Percentiles rank a stretch among this genome's conserved stretches.
Evolutionary conservation across 345 rosid genomes (phyloP).

Genomic region (Viola odorata): DNA sequence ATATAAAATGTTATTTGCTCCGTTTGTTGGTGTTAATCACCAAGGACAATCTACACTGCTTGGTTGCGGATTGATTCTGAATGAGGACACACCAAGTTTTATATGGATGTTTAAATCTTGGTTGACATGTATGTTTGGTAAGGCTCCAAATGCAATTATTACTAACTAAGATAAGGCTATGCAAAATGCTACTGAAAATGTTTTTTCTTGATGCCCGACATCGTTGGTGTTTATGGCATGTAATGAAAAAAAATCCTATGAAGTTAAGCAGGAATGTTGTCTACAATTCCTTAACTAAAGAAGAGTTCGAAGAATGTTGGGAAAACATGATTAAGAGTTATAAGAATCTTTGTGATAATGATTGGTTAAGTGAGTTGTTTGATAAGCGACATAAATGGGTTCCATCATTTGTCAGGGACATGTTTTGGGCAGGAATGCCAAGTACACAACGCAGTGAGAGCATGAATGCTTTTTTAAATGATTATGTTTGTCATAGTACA

Average conservation of each 20-base stretch:
- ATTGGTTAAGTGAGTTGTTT: no score
- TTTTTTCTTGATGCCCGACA: not conserved
- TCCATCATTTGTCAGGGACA: no score
- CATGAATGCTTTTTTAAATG: no score
- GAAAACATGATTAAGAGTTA: no score
- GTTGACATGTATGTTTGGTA: no score
- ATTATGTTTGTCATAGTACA: no score
- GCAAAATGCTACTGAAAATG: not conserved
- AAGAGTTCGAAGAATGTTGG: no score
- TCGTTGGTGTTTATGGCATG: not conserved
- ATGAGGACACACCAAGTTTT: not conserved
- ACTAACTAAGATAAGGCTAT: not conserved
- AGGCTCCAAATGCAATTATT: not conserved
- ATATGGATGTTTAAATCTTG: no score
- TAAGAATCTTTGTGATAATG: no score
- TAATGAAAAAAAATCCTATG: not conserved
- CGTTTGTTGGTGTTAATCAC: not conserved
- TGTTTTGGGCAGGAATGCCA: no score
- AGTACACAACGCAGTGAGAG: no score
- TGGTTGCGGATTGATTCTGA: not conserved
- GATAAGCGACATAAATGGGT: no score
- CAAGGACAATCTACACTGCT: not conserved
- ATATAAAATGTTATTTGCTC: not conserved
- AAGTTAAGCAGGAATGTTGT: not conserved
- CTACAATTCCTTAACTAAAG: not conserved